A percentile compares a stretch with the other conserved stretches of the same genome.
phyloP scores from a whole-genome alignment of 73 alveolate genomes.

The Uronychia setigera region DNA sequence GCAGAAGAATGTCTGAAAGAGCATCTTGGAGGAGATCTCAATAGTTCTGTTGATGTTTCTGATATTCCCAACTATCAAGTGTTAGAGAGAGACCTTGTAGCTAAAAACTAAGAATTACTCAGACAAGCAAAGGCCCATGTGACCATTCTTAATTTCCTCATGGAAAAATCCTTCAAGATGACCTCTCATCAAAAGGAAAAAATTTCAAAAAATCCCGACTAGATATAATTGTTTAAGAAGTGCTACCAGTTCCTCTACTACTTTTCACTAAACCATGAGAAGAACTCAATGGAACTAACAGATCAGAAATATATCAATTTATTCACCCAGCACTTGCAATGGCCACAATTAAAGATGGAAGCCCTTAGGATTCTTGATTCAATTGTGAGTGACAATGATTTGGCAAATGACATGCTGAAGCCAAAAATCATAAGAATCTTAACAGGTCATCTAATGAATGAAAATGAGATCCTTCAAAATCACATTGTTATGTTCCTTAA shows the following conservation, averaged over 20 bases:
- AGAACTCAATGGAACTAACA: conserved; percentile 6
- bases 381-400: conserved; percentile 5
- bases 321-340: not conserved
- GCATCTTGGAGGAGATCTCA: not conserved
- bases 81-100: not conserved
- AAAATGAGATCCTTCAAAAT: not conserved
- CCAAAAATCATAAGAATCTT: not conserved
- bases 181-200: not conserved
- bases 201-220: not conserved
- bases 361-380: not conserved
- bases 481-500: not conserved
- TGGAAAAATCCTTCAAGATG: not conserved
- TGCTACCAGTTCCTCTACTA: conserved; percentile 8
- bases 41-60: not conserved
- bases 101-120: not conserved
- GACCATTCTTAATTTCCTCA: not conserved
- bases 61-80: not conserved
- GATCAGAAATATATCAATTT: not conserved
- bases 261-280: conserved; percentile 7
- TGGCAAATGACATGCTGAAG: conserved; percentile 5
- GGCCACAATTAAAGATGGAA: not conserved
- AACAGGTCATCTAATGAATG: not conserved
- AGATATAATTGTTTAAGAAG: not conserved
- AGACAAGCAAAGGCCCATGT: not conserved
- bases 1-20: not conserved